Evolutionary conservation across 169 alveolate species (phyloP), one percentile per base, ranked within the genome.

Genomic region (Eimeria falciformis): DNA sequence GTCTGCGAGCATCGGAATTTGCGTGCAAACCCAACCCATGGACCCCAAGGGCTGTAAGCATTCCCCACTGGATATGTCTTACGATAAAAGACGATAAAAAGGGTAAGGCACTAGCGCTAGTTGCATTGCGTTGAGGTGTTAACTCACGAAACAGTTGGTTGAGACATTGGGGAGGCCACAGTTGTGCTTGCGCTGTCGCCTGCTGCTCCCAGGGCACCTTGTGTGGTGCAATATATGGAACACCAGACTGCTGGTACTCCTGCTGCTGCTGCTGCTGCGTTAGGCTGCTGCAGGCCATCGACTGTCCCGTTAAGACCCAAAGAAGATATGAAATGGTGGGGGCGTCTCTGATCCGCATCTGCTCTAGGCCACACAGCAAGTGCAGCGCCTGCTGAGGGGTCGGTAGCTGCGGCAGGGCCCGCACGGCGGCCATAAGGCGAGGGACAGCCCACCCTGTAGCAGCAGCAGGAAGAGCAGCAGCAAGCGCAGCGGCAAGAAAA

Each of bases 401-500:
- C 18, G 53, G 46, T 0, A 62, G 29, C 9, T 23, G 21, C 43
- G 58, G 21, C 40, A 47, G 65, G 65, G 23, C 47, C 4, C 84
- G 56, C 65, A 73, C 37, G 1, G 53, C 84, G 5, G 56, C 37
- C 7, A 73, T 21, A 11, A 73, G 53, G 40, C 84, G 84, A 2
- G 84, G 84, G 5, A 73, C 46, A 12, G 62, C 18, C 84, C 84
- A 73, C n/a, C 84, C 84, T 73, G 71, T 27, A 58, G 71, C 71
- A 58, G 71, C 27, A 58, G 71, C 71, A 58, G 71, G 9, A 58
- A 27, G 9, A 58, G 71, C 71, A 58, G 25, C 27, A 58, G 71
- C 27, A 58, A 27, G 33, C 9, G 71, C 27, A 58, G 71, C 27
- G 21, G 71, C 71, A 58, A 27, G 9, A 58, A 27, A 14, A 11